Percentiles rank a stretch among this genome's conserved stretches.
phyloP scores from a whole-genome alignment of 139 green algal species.

The Mesotaenium endlicherianum region DNA sequence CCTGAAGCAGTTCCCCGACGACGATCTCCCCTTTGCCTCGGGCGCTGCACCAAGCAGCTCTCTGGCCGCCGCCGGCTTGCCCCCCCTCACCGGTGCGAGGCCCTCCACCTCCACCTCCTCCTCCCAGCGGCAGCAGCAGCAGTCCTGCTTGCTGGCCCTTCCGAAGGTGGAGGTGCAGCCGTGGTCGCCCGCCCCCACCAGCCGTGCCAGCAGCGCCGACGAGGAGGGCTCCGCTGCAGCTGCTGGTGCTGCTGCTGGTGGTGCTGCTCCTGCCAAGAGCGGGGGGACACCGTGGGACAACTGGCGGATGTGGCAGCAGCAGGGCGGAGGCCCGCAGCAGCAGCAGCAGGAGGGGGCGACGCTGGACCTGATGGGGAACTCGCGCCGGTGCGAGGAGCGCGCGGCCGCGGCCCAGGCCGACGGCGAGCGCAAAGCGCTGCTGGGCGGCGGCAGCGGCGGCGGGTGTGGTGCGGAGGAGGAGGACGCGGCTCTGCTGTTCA shows the following conservation, averaged over 20 bases:
- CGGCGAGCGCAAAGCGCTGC: too few relatives aligned
- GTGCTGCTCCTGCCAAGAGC: not conserved
- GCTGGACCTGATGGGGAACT: conserved; percentile 16
- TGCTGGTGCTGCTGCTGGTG: not conserved
- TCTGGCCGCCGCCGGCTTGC: not conserved
- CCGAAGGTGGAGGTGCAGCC: too few relatives aligned
- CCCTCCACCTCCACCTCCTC: not conserved
- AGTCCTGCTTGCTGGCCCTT: too few relatives aligned
- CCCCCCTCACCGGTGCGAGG: not conserved
- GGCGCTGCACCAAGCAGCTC: not conserved
- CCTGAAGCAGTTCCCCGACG: not conserved
- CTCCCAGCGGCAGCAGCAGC: not conserved
- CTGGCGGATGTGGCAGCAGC: not conserved
- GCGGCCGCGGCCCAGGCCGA: too few relatives aligned
- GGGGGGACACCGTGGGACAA: not conserved
- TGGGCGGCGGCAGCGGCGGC: too few relatives aligned
- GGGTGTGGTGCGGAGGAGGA: not conserved
- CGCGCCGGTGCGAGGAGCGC: too few relatives aligned
- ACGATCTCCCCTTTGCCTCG: not conserved
- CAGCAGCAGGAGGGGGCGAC: not conserved
- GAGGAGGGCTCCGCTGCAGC: not conserved
- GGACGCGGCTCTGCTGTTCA: conserved; percentile 7
- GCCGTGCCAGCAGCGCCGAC: not conserved
- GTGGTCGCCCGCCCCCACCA: not conserved
- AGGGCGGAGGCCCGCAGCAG: conserved; percentile 24